Evolutionary conservation across 2,329 filamentous ascomycete genomes (phyloP).

Genomic region (Capronia epimyces): DNA sequence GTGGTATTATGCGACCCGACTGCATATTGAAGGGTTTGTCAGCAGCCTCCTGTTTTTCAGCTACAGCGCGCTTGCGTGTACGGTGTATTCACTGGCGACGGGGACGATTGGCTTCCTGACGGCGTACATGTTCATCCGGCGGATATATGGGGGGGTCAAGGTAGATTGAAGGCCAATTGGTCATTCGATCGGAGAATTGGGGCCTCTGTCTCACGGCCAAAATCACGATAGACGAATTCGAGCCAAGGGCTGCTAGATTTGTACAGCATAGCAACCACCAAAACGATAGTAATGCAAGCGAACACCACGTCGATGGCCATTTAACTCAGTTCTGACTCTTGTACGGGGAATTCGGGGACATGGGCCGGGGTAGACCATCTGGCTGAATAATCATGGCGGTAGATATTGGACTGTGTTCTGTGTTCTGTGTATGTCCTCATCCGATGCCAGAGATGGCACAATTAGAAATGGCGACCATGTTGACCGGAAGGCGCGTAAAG

Average conservation of each 20-base stretch:
- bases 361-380: too few species aligned
- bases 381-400: too few species aligned
- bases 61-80: slow-evolving; percentile 76
- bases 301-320: too few species aligned
- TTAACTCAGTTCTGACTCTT: too few species aligned
- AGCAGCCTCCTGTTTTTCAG: slow-evolving; percentile 77
- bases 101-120: slow-evolving; percentile 81
- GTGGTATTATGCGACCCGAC: slow-evolving; percentile 76
- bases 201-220: background rate
- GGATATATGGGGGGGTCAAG: slow-evolving; percentile 54
- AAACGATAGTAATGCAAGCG: background rate
- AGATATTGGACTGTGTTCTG: too few species aligned
- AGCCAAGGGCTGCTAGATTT: background rate
- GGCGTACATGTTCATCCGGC: slow-evolving; percentile 75
- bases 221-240: background rate
- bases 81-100: slow-evolving; percentile 72
- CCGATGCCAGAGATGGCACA: too few species aligned
- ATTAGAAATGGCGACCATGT: too few species aligned
- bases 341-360: too few species aligned
- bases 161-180: slow-evolving; percentile 22
- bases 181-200: background rate
- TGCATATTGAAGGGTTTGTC: slow-evolving; percentile 75
- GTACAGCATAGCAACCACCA: background rate
- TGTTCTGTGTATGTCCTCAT: too few species aligned
- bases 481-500: too few species aligned